These are phyloP conservation scores for Chaetomiaceae sp. DNA, from an alignment of 2,329 filamentous ascomycete genomes.

Conservation along the genomic window DNA sequence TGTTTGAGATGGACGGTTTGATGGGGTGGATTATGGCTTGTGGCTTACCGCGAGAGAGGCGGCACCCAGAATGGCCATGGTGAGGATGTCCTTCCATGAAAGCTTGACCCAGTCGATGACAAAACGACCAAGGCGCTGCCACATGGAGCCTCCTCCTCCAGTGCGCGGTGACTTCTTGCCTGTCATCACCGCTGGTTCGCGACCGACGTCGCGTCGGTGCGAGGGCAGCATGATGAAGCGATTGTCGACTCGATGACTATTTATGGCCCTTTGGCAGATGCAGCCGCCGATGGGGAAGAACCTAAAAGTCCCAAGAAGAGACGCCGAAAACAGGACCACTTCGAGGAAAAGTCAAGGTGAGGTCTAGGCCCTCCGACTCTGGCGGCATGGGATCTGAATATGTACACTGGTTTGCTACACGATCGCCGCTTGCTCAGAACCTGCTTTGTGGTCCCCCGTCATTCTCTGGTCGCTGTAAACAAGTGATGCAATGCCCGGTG, in stretches of 20 bases:
- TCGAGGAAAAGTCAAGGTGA: no score
- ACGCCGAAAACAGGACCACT: not conserved
- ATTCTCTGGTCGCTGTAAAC: not conserved
- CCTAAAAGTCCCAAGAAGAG: no score
- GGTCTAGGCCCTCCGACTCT: no score
- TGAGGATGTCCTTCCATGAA: slow-evolving; percentile 56
- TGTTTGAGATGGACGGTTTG: not conserved
- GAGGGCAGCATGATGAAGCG: not conserved
- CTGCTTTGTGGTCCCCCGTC: not conserved
- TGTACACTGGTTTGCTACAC: no score
- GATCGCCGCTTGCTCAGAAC: not conserved
- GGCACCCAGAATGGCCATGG: slow-evolving; percentile 53
- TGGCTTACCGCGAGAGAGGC: slow-evolving; percentile 31
- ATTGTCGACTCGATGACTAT: no score
- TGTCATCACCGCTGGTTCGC: not conserved
- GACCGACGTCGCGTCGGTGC: not conserved
- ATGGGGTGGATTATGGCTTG: not conserved
- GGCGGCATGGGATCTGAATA: no score
- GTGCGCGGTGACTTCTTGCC: not conserved
- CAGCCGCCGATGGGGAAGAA: no score
- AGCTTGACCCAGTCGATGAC: slow-evolving; percentile 50
- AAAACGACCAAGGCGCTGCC: slow-evolving; percentile 20
- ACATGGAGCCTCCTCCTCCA: not conserved
- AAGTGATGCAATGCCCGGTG: slow-evolving; percentile 1
- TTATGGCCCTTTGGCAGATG: not conserved